Conservation (phyloP, 164 flowering plant species). For the Annona squamosa region DNA sequence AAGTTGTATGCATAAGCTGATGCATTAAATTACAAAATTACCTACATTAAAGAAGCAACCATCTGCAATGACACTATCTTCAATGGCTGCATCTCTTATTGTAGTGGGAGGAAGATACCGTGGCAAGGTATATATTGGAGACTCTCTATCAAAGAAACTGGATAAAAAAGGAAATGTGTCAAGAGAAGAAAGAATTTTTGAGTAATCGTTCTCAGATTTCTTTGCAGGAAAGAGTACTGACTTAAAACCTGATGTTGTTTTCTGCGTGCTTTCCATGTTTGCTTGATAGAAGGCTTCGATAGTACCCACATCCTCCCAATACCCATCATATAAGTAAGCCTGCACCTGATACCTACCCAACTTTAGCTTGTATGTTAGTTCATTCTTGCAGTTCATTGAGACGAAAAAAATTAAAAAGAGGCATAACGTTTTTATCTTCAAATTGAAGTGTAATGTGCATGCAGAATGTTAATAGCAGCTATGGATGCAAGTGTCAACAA, state of each 20-base stretch:
- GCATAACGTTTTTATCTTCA: not conserved
- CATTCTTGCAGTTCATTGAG: not conserved
- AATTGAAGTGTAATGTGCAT: not conserved
- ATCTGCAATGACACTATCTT: conserved; percentile 67
- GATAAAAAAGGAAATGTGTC: conserved; percentile 19
- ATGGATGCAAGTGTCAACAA: too few relatives aligned
- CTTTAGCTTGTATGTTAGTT: not conserved
- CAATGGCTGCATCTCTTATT: conserved; percentile 41
- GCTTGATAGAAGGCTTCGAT: conserved; percentile 68
- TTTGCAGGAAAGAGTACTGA: conserved; percentile 24
- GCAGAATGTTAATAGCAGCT: too few relatives aligned
- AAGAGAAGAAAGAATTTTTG: conserved; percentile 5
- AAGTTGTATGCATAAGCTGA: not conserved
- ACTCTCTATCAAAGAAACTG: conserved; percentile 60
- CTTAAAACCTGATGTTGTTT: conserved; percentile 36
- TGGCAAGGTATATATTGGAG: conserved; percentile 58
- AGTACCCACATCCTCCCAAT: conserved; percentile 75
- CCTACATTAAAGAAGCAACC: conserved; percentile 77
- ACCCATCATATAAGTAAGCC: conserved; percentile 52
- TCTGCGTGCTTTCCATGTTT: conserved; percentile 59
- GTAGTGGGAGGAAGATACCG: conserved; percentile 64
- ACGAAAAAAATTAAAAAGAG: not conserved
- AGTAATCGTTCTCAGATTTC: conserved; percentile 3
- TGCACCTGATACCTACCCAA: conserved; percentile 37
- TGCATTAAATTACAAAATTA: not conserved